These are phyloP conservation scores for Magnusiomyces starmeri DNA, from an alignment of 1,139 yeast species.

Conservation along the genomic window DNA sequence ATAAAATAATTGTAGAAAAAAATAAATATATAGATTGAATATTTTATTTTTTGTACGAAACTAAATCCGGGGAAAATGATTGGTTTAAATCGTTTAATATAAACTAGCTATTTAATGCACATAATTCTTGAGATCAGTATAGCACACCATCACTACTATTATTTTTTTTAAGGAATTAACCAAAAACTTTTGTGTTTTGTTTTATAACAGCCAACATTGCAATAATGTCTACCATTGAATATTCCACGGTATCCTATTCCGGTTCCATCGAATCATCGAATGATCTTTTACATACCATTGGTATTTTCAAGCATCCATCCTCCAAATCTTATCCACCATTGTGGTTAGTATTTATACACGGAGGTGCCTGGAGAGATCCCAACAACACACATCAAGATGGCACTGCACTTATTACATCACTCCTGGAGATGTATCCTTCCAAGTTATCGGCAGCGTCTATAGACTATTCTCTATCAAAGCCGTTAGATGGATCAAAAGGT, in stretches of 20 bases:
- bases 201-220: background rate
- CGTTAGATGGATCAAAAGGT: conserved; percentile 1
- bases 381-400: conserved; percentile 53
- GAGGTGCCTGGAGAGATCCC: conserved; percentile 87
- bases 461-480: conserved; percentile 55
- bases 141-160: too few species aligned
- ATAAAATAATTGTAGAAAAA: background rate
- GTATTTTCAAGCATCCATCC: background rate
- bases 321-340: background rate
- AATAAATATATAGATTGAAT: background rate
- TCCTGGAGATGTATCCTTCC: conserved; percentile 18
- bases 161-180: too few species aligned
- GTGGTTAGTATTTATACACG: conserved; percentile 57
- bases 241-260: background rate
- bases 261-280: background rate
- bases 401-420: conserved; percentile 32
- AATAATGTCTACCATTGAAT: background rate
- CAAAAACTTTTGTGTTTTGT: background rate
- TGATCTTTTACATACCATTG: background rate
- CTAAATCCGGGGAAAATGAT: background rate
- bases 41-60: background rate
- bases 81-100: background rate
- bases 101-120: background rate
- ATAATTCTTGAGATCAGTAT: background rate
- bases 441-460: conserved; percentile 36